A percentile compares a stretch with the other conserved stretches of the same genome.
Conservation (phyloP, 2,329 filamentous ascomycete species). For the Dryadomyces sulphureus region DNA sequence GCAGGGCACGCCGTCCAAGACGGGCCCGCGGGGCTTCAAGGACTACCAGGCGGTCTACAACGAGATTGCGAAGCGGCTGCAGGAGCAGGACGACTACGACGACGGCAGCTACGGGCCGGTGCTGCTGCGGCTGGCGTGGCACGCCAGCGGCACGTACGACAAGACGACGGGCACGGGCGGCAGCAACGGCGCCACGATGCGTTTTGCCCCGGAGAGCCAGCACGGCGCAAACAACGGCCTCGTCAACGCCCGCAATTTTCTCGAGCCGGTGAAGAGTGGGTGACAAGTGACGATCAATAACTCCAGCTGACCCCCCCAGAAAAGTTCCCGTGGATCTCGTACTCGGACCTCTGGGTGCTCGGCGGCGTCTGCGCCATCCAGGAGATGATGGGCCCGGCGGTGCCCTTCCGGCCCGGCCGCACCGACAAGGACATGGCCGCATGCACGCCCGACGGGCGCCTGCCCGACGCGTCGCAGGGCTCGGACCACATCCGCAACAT, state of each 20-base stretch:
- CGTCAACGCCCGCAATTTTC: constrained; percentile 74
- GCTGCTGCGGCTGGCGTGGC: constrained; percentile 82
- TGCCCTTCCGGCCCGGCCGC: constrained; percentile 83
- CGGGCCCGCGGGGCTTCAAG: constrained; percentile 60
- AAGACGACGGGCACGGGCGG: constrained; percentile 77
- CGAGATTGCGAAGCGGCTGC: constrained; percentile 61
- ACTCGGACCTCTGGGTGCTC: constrained; percentile 96
- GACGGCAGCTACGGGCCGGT: constrained; percentile 94
- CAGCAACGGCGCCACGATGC: constrained; percentile 94
- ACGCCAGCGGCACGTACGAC: constrained; percentile 85
- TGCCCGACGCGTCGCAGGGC: constrained; percentile 56
- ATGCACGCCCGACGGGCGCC: constrained; percentile 88
- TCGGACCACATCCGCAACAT: constrained; percentile 75
- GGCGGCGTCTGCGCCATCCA: constrained; percentile 74
- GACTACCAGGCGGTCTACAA: constrained; percentile 97
- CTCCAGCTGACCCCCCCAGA: constrained; percentile 18
- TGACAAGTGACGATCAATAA: constrained; percentile 4
- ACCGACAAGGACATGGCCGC: constrained; percentile 61
- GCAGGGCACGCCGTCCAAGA: constrained; percentile 37
- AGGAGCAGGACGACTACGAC: constrained; percentile 90
- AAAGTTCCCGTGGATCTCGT: constrained; percentile 88
- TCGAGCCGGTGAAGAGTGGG: constrained; percentile 76
- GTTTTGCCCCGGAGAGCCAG: constrained; percentile 74
- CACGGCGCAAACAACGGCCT: constrained; percentile 93
- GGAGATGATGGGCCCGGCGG: constrained; percentile 80